These are phyloP conservation scores for Eutrema heterophyllum DNA, from an alignment of 345 rosid genomes.

Conservation along the genomic window DNA sequence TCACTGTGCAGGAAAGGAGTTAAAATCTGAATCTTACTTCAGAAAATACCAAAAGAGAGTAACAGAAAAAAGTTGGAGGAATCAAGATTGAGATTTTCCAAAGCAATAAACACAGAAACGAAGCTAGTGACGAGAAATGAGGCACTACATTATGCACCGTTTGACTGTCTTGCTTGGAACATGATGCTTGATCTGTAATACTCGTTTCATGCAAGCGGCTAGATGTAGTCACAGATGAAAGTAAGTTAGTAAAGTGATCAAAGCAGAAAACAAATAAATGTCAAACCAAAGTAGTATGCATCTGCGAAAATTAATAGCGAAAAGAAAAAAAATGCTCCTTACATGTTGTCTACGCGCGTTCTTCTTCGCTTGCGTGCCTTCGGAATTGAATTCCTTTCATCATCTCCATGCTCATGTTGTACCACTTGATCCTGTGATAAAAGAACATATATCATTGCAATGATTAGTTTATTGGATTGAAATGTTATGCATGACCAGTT, in stretches of 20 bases:
- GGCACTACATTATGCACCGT: neutral
- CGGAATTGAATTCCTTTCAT: slow-evolving; percentile 26
- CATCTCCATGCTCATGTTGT: slow-evolving; percentile 33
- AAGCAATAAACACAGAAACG: neutral
- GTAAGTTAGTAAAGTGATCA: slow-evolving; percentile 4
- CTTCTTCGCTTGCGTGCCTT: slow-evolving; percentile 47
- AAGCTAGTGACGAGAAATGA: neutral
- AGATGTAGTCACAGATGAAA: slow-evolving; percentile 1
- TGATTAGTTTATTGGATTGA: neutral
- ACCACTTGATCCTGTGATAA: slow-evolving; percentile 38
- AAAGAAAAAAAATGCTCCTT: slow-evolving; percentile 12
- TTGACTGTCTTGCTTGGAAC: slow-evolving; percentile 20
- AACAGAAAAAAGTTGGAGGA: neutral
- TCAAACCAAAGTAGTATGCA: neutral
- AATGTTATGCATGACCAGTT: neutral
- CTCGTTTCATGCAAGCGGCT: slow-evolving; percentile 16
- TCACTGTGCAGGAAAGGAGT: neutral
- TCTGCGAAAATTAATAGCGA: neutral
- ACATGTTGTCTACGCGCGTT: slow-evolving; percentile 35
- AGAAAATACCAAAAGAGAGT: neutral
- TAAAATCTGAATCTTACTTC: neutral
- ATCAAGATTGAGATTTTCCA: neutral
- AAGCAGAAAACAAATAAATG: neutral
- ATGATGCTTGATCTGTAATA: slow-evolving; percentile 19
- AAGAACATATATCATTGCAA: slow-evolving; percentile 1